Conservation (phyloP, 2,329 filamentous ascomycete species). For the Emmonsiellopsis sp. region DNA sequence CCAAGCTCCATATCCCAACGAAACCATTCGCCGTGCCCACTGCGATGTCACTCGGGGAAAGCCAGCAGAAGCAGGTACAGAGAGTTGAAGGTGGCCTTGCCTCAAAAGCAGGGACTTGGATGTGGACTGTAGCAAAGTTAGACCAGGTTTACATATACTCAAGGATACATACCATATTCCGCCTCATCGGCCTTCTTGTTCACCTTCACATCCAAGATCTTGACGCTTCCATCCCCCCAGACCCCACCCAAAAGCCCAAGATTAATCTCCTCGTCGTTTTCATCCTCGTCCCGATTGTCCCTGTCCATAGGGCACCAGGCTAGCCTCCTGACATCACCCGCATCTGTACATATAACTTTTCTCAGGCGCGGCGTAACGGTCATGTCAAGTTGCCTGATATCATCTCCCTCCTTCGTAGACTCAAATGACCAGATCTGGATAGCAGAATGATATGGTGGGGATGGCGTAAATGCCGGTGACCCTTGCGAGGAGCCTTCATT, state of each 20-base stretch:
- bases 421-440: constrained; percentile 54
- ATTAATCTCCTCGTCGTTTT: constrained; percentile 19
- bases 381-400: constrained; percentile 35
- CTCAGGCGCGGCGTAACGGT: constrained; percentile 36
- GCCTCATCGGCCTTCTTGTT: constrained; percentile 17
- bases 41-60: constrained; percentile 46
- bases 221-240: constrained; percentile 49
- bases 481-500: constrained; percentile 12
- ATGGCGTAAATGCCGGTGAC: constrained; percentile 44
- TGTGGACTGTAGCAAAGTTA: constrained; percentile 25
- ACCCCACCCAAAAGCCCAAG: constrained; percentile 49
- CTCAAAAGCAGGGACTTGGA: constrained; percentile 42
- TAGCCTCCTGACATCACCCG: constrained; percentile 47
- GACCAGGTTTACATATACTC: neutral
- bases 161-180: constrained; percentile 19
- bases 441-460: constrained; percentile 38
- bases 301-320: constrained; percentile 47
- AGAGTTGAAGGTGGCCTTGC: constrained; percentile 42
- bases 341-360: constrained; percentile 47
- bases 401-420: constrained; percentile 21
- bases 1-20: constrained; percentile 45
- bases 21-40: constrained; percentile 50
- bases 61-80: constrained; percentile 49
- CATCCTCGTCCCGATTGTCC: constrained; percentile 20
- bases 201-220: constrained; percentile 45